Percentiles rank a stretch among this genome's conserved stretches.
Evolutionary conservation across 2,329 filamentous ascomycete species (phyloP).

Genomic region (Paecilomyces fulvus): DNA sequence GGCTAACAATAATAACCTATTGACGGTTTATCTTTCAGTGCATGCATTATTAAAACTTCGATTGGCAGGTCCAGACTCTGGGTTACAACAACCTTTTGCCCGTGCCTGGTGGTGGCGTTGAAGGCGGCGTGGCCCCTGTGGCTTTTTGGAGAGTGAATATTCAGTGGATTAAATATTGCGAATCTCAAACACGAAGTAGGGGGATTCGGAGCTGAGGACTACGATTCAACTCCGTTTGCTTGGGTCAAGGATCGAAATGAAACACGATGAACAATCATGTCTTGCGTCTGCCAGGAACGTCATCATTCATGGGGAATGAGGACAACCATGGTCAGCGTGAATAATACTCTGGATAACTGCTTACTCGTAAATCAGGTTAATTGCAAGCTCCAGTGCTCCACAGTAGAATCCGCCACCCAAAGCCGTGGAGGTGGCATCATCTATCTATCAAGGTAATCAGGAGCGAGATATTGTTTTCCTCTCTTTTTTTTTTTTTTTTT

Average conservation of each 20-base stretch:
- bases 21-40: background rate
- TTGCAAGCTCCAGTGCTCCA: background rate
- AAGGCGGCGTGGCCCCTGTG: background rate
- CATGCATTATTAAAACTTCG: background rate
- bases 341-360: background rate
- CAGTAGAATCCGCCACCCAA: background rate
- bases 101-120: background rate
- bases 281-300: background rate
- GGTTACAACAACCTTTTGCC: background rate
- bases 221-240: background rate
- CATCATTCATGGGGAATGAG: background rate
- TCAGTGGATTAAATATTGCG: too few species aligned
- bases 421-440: background rate
- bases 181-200: background rate
- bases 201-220: background rate
- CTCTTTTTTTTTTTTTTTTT: background rate
- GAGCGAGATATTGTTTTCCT: background rate
- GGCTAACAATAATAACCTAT: background rate
- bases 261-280: background rate
- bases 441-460: background rate
- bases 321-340: background rate
- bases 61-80: background rate
- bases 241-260: background rate
- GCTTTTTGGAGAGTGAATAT: background rate
- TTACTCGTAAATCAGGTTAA: background rate